These are phyloP conservation scores for Aspergillus incahuasiensis DNA, from an alignment of 495 filamentous ascomycete genomes.

Conservation along the genomic window DNA sequence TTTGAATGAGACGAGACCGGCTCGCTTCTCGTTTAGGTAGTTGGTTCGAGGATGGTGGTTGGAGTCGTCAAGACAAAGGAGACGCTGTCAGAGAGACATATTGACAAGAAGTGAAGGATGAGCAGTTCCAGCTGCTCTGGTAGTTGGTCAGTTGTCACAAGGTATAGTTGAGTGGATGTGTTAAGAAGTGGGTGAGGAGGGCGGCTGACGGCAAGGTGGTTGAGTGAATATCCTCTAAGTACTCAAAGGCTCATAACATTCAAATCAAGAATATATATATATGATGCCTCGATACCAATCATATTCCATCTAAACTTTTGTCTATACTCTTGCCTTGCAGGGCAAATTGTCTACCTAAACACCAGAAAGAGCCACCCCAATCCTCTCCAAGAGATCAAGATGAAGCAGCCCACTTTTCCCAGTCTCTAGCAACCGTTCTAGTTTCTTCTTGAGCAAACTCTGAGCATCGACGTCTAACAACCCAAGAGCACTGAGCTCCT, in stretches of 20 bases:
- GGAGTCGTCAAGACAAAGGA: too few species aligned
- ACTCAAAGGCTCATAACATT: background rate
- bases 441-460: slow-evolving; percentile 15
- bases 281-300: background rate
- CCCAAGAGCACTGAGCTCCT: slow-evolving; percentile 27
- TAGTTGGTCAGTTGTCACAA: background rate
- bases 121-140: background rate
- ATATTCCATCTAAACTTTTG: slow-evolving; percentile 11
- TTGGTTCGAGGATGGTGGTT: background rate
- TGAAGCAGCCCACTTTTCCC: slow-evolving; percentile 30
- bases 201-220: background rate
- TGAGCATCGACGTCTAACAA: slow-evolving; percentile 21
- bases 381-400: slow-evolving; percentile 32
- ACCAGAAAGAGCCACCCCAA: slow-evolving; percentile 27
- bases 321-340: slow-evolving; percentile 8
- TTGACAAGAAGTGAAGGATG: background rate
- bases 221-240: background rate
- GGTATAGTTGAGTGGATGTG: background rate
- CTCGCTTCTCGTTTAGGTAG: background rate
- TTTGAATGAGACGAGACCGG: background rate
- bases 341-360: slow-evolving; percentile 7
- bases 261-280: background rate
- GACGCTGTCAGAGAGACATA: background rate
- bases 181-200: background rate
- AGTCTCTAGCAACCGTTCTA: slow-evolving; percentile 19